These are phyloP conservation scores for Populus alba DNA, from an alignment of 345 rosid genomes.

Conservation along the genomic window DNA sequence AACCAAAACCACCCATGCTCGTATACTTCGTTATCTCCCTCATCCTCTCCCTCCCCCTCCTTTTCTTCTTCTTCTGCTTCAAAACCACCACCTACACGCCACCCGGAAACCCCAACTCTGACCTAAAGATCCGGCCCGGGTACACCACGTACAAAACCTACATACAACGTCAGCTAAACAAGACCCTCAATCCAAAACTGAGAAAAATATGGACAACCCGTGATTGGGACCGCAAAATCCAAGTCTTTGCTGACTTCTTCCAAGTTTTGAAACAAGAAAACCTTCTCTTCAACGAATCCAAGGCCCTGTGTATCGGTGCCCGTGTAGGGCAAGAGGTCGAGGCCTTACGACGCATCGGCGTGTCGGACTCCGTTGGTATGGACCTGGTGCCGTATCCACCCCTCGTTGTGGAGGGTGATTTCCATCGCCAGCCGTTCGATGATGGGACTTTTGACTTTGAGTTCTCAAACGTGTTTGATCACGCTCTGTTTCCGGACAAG, in stretches of 20 bases:
- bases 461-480: constrained; percentile 93
- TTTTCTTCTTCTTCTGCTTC: constrained; percentile 38
- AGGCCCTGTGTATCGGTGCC: constrained; percentile 75
- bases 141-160: constrained; percentile 77
- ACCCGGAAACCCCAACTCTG: constrained; percentile 10
- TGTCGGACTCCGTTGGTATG: constrained; percentile 64
- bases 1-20: constrained; percentile 21
- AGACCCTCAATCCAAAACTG: constrained; percentile 82
- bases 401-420: constrained; percentile 69
- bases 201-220: constrained; percentile 74
- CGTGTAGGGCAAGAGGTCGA: constrained; percentile 93
- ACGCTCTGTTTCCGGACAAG: constrained; percentile 70
- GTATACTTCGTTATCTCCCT: constrained; percentile 37
- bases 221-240: constrained; percentile 84
- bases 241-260: constrained; percentile 67
- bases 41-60: constrained; percentile 38
- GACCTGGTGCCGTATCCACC: constrained; percentile 89
- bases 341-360: constrained; percentile 68
- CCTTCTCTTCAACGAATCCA: constrained; percentile 54
- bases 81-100: constrained; percentile 7
- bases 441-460: constrained; percentile 72
- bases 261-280: constrained; percentile 23
- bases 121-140: constrained; percentile 63
- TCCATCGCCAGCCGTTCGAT: constrained; percentile 72
- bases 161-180: constrained; percentile 91